Evolutionary conservation across 768 basidiomycete genomes (phyloP).

Genomic region (Amanita muscaria): DNA sequence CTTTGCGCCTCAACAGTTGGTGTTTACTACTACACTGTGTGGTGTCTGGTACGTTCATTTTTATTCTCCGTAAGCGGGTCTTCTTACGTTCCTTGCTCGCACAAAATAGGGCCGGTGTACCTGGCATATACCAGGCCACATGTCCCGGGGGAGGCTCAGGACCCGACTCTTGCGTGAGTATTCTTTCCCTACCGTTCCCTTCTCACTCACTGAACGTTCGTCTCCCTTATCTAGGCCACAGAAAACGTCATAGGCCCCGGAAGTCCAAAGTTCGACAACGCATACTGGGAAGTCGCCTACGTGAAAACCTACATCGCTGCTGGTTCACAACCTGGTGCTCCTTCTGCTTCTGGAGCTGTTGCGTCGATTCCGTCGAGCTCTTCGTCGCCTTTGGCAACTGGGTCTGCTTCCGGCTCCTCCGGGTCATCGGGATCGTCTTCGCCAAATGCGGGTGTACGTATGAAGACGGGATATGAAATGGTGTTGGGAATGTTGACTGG

Average conservation of each 20-base stretch:
- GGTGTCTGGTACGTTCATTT: constrained; percentile 29
- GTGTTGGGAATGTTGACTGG: too few relatives aligned
- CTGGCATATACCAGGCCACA: constrained; percentile 31
- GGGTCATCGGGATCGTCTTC: too few relatives aligned
- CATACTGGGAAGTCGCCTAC: constrained; percentile 54
- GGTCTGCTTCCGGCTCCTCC: background rate
- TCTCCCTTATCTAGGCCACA: constrained; percentile 14
- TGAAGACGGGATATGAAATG: too few relatives aligned
- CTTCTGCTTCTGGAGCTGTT: background rate
- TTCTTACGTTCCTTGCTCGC: background rate
- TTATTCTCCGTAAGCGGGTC: too few relatives aligned
- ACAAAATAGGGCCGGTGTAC: constrained; percentile 32
- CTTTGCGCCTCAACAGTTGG: constrained; percentile 57
- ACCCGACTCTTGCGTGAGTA: constrained; percentile 31
- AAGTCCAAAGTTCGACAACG: constrained; percentile 35
- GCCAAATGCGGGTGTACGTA: too few relatives aligned
- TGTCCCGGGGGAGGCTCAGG: constrained; percentile 23
- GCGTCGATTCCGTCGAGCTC: background rate
- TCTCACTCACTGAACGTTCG: background rate
- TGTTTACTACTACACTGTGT: constrained; percentile 64
- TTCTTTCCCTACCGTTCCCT: too few relatives aligned
- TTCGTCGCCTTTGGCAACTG: background rate
- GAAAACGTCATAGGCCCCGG: constrained; percentile 43
- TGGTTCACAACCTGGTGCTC: constrained; percentile 10
- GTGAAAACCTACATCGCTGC: constrained; percentile 46